Conservation (phyloP, 345 rosid genomes). For the Salix caprea region DNA sequence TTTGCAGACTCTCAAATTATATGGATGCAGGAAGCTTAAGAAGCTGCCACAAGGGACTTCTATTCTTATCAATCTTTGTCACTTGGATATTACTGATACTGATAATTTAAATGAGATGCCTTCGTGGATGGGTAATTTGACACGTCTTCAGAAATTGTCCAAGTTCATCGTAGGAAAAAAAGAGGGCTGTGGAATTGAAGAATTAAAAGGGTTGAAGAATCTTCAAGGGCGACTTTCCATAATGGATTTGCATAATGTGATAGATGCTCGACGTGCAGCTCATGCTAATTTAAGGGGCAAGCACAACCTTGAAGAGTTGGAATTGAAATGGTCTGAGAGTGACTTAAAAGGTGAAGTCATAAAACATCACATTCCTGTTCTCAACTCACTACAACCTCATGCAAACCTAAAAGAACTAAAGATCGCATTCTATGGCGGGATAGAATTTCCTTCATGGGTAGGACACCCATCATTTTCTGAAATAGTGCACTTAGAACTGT, state of each 20-base stretch:
- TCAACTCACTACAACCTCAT: neutral
- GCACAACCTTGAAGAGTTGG: neutral
- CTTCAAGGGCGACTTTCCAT: constrained; percentile 36
- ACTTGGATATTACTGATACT: constrained; percentile 22
- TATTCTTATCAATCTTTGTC: constrained; percentile 29
- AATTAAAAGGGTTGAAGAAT: constrained; percentile 25
- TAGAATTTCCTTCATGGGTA: constrained; percentile 8
- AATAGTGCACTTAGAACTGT: constrained; percentile 1
- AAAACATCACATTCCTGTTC: neutral
- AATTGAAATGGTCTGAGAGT: neutral
- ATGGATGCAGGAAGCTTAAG: constrained; percentile 15
- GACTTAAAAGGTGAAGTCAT: neutral
- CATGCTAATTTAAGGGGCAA: neutral
- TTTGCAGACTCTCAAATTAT: constrained; percentile 27
- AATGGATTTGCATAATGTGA: constrained; percentile 1
- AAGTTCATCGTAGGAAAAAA: constrained; percentile 25
- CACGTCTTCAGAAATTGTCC: constrained; percentile 26
- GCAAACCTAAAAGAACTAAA: constrained; percentile 1
- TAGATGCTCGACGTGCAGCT: neutral
- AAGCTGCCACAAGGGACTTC: constrained; percentile 32
- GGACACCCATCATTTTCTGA: constrained; percentile 12
- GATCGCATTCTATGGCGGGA: constrained; percentile 4
- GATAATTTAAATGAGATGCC: constrained; percentile 31
- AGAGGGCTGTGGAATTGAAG: constrained; percentile 26
- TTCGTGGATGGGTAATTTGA: constrained; percentile 24